Conservation (phyloP, 352 stramenopile species). For the Pythium aphanidermatum region DNA sequence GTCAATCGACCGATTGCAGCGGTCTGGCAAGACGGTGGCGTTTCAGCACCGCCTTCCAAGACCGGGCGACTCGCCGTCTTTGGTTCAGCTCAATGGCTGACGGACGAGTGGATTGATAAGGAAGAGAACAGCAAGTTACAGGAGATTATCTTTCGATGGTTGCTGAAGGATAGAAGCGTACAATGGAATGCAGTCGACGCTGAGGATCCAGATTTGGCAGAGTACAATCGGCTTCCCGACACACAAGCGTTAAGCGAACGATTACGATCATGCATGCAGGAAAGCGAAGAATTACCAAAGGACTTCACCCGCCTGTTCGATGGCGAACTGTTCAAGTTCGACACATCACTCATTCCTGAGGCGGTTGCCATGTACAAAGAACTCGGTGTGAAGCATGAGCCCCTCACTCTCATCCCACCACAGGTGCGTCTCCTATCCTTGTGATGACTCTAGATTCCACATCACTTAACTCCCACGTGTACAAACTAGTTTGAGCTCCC, state of each 20-base stretch:
- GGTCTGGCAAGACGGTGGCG: constrained; percentile 79
- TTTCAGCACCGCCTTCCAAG: constrained; percentile 55
- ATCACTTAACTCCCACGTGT: too few relatives aligned
- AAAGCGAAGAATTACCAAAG: constrained; percentile 91
- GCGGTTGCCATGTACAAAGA: constrained; percentile 89
- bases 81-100: constrained; percentile 91
- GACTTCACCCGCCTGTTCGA: constrained; percentile 95
- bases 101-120: constrained; percentile 94
- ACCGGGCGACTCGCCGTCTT: constrained; percentile 83
- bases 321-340: constrained; percentile 91
- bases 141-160: constrained; percentile 92
- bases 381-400: constrained; percentile 93
- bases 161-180: constrained; percentile 82
- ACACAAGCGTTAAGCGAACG: constrained; percentile 90
- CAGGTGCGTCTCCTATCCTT: constrained; percentile 33
- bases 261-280: constrained; percentile 93
- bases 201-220: constrained; percentile 80
- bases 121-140: constrained; percentile 92
- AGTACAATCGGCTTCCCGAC: constrained; percentile 90
- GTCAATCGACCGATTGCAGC: constrained; percentile 92
- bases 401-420: constrained; percentile 91
- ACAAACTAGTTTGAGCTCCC: constrained; percentile 93
- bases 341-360: constrained; percentile 93
- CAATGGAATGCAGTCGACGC: constrained; percentile 61
- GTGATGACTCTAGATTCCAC: neutral